Evolutionary conservation across 257 asterid species (phyloP), one percentile per base, ranked within the genome.

Genomic region (Salvia hispanica): DNA sequence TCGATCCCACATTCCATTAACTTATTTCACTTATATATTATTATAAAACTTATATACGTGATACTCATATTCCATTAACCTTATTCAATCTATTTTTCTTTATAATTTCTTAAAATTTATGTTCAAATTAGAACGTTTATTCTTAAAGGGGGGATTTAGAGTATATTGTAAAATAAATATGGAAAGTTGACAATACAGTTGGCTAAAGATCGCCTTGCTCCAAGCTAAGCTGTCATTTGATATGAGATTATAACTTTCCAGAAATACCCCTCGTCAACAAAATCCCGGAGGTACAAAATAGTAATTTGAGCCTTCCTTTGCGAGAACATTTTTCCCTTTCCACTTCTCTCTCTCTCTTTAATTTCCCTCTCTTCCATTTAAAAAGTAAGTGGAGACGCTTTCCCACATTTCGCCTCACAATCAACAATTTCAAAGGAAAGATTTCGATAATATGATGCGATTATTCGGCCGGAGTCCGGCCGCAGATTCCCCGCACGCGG

Each of bases 401-500:
- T 44, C 51, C 56, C 69, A 7, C 9, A 56, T 40, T 33, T 48
- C 36, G 31, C 51, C 33, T 52, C 69, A 57, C 62, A 37, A 48
- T 37, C 58, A 7, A 39, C 37, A 64, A 43, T 16, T 51, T 44
- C 2, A n/a, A 37, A 46, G 54, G 58, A 33, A 50, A 12, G 28
- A 37, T 9, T 25, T 43, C 33, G 43, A 45, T 13, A 9, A 64
- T 13, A 90, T 90, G 97, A 79, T 67, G 81, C 79, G 73, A 69
- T 59, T 91, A 31, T 87, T 80, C 66, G 21, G 80, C 47, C 58
- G 86, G 54, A 78, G 84, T 28, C 59, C 91, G 25, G 63, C 76
- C 80, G 81, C 74, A 47, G 91, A 84, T n/a, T 79, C 96, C 47
- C 90, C 91, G 42, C 86, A 73, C 8, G 25, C 88, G 74, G 66